Conservation (phyloP, 2,329 filamentous ascomycete genomes). For the Torrubiellomyces zombiae region DNA sequence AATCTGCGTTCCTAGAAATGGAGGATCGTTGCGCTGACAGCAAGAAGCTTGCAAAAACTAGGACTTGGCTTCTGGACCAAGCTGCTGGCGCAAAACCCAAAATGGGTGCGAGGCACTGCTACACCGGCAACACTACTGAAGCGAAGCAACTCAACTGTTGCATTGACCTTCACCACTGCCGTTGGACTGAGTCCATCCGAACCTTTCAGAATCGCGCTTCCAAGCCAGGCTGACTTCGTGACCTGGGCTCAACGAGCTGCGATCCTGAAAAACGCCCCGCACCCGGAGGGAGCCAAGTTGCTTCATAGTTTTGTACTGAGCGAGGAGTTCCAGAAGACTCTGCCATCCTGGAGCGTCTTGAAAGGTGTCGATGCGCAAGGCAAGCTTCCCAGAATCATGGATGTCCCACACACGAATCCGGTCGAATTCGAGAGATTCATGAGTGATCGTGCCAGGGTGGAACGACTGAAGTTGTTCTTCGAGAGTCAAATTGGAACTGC, state of each 20-base stretch:
- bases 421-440: conserved; percentile 23
- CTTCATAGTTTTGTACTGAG: conserved; percentile 29
- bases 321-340: conserved; percentile 18
- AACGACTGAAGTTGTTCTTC: conserved; percentile 23
- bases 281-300: conserved; percentile 33
- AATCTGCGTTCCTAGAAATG: too few species aligned
- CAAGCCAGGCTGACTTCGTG: conserved; percentile 23
- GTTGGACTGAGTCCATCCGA: conserved; percentile 6
- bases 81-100: conserved; percentile 29
- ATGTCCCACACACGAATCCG: conserved; percentile 17
- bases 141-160: conserved; percentile 12
- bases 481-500: conserved; percentile 24
- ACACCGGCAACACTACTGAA: conserved; percentile 22
- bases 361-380: conserved; percentile 14
- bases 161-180: conserved; percentile 17
- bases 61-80: conserved; percentile 29
- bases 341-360: conserved; percentile 16
- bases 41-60: conserved; percentile 17
- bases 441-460: conserved; percentile 21
- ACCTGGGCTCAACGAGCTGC: conserved; percentile 31
- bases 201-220: conserved; percentile 12
- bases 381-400: conserved; percentile 10
- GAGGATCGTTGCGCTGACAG: background rate
- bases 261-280: conserved; percentile 30
- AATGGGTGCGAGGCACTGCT: conserved; percentile 33